Percentiles rank a stretch among this genome's conserved stretches.
phyloP scores from a whole-genome alignment of 140 eudicot species.

The Ambrosia hybrid region DNA sequence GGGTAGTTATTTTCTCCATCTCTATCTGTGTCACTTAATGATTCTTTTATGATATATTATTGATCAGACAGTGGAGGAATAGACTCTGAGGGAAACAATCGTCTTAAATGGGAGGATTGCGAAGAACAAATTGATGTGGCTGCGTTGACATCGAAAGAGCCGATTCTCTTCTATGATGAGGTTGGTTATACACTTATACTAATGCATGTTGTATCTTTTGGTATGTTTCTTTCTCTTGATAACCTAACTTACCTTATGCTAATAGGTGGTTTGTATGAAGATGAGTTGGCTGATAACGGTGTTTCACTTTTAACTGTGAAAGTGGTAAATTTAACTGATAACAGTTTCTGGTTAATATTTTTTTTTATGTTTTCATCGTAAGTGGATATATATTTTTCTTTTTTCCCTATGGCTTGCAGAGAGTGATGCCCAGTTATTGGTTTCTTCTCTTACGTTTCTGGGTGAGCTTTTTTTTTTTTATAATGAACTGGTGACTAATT shows the following conservation, averaged over 20 bases:
- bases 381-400: constrained; percentile 13
- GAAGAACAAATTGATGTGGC: constrained; percentile 75
- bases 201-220: constrained; percentile 1
- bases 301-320: constrained; percentile 90
- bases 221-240: constrained; percentile 13
- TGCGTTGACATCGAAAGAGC: constrained; percentile 80
- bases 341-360: not conserved
- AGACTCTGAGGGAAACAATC: constrained; percentile 37
- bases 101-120: constrained; percentile 65
- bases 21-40: not conserved
- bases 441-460: constrained; percentile 95
- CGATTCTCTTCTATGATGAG: constrained; percentile 95
- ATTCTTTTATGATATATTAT: constrained; percentile 4
- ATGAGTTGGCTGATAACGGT: constrained; percentile 93
- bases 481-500: constrained; percentile 3
- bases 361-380: constrained; percentile 1
- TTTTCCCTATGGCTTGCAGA: constrained; percentile 45
- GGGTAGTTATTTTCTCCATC: constrained; percentile 3
- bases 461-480: constrained; percentile 51
- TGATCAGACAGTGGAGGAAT: constrained; percentile 52
- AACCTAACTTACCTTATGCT: constrained; percentile 9
- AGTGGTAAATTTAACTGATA: constrained; percentile 63
- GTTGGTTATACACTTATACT: constrained; percentile 45
- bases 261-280: constrained; percentile 84
- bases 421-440: constrained; percentile 97